phyloP scores from a whole-genome alignment of 257 asterid genomes.

The Orobanche coerulescens region DNA sequence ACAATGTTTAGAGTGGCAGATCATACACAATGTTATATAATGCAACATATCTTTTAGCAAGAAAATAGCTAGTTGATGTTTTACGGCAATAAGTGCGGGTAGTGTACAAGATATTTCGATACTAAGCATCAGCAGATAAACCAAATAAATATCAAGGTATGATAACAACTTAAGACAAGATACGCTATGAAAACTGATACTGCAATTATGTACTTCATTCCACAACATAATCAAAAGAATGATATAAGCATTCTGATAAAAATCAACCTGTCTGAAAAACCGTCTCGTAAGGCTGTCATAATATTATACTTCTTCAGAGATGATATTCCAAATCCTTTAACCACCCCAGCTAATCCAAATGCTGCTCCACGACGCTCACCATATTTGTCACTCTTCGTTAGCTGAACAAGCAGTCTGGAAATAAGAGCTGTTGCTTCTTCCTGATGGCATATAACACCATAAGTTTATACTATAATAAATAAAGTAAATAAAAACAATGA shows the following conservation, averaged over 20 bases:
- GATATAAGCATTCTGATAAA: neutral
- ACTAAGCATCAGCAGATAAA: neutral
- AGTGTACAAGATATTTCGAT: conserved; percentile 3
- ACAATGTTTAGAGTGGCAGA: neutral
- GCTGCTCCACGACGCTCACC: conserved; percentile 99
- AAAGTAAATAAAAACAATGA: neutral
- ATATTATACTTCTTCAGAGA: conserved; percentile 78
- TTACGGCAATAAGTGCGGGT: neutral
- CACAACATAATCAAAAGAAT: neutral
- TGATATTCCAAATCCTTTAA: conserved; percentile 83
- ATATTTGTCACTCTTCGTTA: conserved; percentile 92
- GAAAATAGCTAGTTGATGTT: neutral
- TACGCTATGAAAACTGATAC: neutral
- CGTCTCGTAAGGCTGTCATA: conserved; percentile 52
- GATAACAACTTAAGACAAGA: no score
- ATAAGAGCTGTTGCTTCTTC: conserved; percentile 82
- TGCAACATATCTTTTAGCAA: neutral
- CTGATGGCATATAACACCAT: conserved; percentile 31
- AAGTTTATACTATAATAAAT: neutral
- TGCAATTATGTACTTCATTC: neutral
- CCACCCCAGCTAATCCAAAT: conserved; percentile 94
- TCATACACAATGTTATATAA: neutral
- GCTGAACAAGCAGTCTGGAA: conserved; percentile 71
- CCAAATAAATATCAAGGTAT: neutral
- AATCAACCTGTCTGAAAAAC: conserved; percentile 73